These are phyloP conservation scores for Gossypium stocksii DNA, from an alignment of 345 rosid genomes.

Conservation along the genomic window DNA sequence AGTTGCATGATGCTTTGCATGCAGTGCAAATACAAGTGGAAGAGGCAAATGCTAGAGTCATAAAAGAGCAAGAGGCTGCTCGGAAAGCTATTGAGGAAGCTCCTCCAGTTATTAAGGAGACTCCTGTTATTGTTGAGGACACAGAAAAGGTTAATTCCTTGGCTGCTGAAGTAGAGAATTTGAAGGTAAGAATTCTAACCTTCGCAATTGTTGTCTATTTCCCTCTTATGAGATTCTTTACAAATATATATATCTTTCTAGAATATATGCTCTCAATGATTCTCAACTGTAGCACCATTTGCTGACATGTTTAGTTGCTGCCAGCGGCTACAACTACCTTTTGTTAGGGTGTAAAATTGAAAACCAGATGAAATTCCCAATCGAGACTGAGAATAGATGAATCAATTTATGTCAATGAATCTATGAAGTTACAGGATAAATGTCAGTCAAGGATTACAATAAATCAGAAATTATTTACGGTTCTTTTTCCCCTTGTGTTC, in stretches of 20 bases:
- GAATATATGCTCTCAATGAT: not conserved
- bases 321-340: not conserved
- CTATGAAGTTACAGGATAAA: not conserved
- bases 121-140: constrained; percentile 91
- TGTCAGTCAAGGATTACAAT: not conserved
- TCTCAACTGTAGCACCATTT: not conserved
- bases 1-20: constrained; percentile 74
- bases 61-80: constrained; percentile 87
- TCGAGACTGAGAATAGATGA: not conserved
- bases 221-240: not conserved
- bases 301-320: not conserved
- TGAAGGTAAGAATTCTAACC: constrained; percentile 55
- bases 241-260: not conserved
- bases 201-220: not conserved
- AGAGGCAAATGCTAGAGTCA: constrained; percentile 74
- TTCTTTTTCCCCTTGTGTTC: not conserved
- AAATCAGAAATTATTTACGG: not conserved
- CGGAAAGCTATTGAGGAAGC: constrained; percentile 94
- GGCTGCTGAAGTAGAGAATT: constrained; percentile 66
- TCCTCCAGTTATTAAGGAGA: constrained; percentile 91
- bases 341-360: not conserved
- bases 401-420: not conserved
- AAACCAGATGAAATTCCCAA: not conserved
- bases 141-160: constrained; percentile 72
- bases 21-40: constrained; percentile 77